Percentiles rank a stretch among this genome's conserved stretches.
Conservation (phyloP, 805 yeast genomes). For the Brettanomyces sp. region DNA sequence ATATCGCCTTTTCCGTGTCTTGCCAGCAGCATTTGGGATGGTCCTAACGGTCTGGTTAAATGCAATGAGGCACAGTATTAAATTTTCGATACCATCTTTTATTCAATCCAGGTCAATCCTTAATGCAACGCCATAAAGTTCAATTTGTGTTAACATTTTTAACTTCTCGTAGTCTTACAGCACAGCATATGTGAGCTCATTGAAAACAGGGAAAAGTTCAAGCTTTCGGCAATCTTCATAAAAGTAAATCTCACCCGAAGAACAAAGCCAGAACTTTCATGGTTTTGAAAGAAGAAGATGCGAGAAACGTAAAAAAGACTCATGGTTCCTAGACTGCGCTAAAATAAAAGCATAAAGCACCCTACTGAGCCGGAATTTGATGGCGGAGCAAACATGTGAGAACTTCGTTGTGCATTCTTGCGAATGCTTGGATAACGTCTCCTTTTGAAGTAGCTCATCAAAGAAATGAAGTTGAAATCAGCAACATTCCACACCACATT, state of each 20-base stretch:
- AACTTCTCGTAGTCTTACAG: too few species aligned
- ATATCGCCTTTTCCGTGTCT: neutral
- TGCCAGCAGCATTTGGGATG: too few species aligned
- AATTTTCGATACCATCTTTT: too few species aligned
- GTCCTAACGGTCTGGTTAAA: too few species aligned
- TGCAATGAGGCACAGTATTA: too few species aligned
- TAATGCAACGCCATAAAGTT: too few species aligned
- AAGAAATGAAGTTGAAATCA: neutral
- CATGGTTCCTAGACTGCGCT: neutral
- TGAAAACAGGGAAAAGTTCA: slow-evolving; percentile 1
- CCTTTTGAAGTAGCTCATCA: neutral
- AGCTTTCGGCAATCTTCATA: neutral
- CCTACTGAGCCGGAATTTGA: slow-evolving; percentile 2
- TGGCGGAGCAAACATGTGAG: slow-evolving; percentile 1
- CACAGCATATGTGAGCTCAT: neutral
- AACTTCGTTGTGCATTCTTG: neutral
- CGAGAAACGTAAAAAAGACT: neutral
- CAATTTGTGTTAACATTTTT: neutral
- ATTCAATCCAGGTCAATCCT: too few species aligned
- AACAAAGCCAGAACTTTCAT: neutral
- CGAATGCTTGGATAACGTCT: neutral
- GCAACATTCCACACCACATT: neutral
- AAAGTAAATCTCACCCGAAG: neutral
- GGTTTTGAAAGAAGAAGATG: neutral
- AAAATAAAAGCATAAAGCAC: neutral